Percentiles rank a stretch among this genome's conserved stretches.
phyloP scores from a whole-genome alignment of 129 eudicot genomes.

The Glebionis coronaria region DNA sequence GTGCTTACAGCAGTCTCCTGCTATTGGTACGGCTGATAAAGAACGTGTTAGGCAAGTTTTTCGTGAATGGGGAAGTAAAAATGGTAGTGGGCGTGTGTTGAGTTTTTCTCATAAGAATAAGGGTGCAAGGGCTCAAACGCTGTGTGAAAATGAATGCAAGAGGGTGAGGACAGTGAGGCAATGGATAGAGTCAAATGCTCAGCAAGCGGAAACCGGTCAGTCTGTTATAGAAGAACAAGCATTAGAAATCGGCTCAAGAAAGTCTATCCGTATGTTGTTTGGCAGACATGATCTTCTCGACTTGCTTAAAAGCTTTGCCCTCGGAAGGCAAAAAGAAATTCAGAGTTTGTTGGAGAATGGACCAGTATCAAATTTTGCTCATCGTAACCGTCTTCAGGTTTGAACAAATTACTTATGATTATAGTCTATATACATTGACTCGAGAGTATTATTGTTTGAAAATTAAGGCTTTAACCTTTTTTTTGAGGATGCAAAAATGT shows the following conservation, averaged over 20 bases:
- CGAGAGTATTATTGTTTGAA: no score
- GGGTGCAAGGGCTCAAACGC: constrained; percentile 39
- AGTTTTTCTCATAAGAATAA: constrained; percentile 28
- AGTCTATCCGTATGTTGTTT: constrained; percentile 28
- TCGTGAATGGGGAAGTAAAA: constrained; percentile 71
- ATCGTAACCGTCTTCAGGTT: constrained; percentile 94
- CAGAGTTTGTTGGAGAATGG: constrained; percentile 42
- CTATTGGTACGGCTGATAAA: constrained; percentile 54
- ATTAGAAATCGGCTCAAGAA: constrained; percentile 38
- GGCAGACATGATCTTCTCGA: constrained; percentile 88
- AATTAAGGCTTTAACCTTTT: no score
- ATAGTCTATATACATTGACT: background rate
- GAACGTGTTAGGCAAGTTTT: constrained; percentile 77
- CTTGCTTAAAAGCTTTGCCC: constrained; percentile 50
- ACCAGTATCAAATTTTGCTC: constrained; percentile 67
- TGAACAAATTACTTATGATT: background rate
- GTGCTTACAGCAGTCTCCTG: constrained; percentile 48
- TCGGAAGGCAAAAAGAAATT: constrained; percentile 64
- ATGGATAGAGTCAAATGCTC: constrained; percentile 56
- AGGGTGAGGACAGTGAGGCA: constrained; percentile 65
- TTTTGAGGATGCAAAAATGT: no score
- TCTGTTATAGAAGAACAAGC: constrained; percentile 42
- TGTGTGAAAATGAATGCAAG: constrained; percentile 53
- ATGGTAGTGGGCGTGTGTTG: constrained; percentile 25
- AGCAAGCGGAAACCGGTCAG: constrained; percentile 40